A percentile compares a stretch with the other conserved stretches of the same genome.
Conservation (phyloP, 2,329 filamentous ascomycete species). For the Ilyonectria robusta region DNA sequence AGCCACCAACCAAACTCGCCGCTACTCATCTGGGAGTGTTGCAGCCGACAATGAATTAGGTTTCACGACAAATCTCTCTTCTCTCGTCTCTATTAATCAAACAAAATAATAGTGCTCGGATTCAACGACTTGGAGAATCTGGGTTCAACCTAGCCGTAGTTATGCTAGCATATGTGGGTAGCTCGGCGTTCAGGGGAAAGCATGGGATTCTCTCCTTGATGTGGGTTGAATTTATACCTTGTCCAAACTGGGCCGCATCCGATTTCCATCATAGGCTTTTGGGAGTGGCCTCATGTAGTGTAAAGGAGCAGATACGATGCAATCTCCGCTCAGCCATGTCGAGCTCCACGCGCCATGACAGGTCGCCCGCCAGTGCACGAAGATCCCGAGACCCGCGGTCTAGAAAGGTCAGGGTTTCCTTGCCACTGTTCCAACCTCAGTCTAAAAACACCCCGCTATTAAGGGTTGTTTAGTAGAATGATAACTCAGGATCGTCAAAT, state of each 20-base stretch:
- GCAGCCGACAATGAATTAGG: slow-evolving; percentile 12
- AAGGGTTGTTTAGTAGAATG: slow-evolving; percentile 1
- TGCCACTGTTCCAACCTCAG: background rate
- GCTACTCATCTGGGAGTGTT: slow-evolving; percentile 12
- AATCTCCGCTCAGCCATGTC: slow-evolving; percentile 27
- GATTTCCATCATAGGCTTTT: slow-evolving; percentile 8
- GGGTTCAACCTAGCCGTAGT: background rate
- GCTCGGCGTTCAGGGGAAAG: slow-evolving; percentile 10
- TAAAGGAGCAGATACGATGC: slow-evolving; percentile 20
- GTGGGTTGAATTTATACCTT: slow-evolving; percentile 8
- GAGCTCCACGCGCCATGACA: slow-evolving; percentile 18
- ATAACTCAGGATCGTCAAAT: background rate
- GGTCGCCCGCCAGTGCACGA: slow-evolving; percentile 21
- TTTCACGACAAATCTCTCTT: background rate
- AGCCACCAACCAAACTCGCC: slow-evolving; percentile 20
- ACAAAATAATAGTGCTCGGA: background rate
- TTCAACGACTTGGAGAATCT: background rate
- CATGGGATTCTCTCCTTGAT: background rate
- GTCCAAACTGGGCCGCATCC: slow-evolving; percentile 8
- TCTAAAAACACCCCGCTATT: background rate
- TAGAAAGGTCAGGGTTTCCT: slow-evolving; percentile 9
- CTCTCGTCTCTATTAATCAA: background rate
- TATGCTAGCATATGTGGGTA: background rate
- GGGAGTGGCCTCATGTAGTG: slow-evolving; percentile 27
- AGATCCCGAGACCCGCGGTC: slow-evolving; percentile 20